phyloP scores from a whole-genome alignment of 192 early-diverging fungal species.

The Dissophora globulifera region DNA sequence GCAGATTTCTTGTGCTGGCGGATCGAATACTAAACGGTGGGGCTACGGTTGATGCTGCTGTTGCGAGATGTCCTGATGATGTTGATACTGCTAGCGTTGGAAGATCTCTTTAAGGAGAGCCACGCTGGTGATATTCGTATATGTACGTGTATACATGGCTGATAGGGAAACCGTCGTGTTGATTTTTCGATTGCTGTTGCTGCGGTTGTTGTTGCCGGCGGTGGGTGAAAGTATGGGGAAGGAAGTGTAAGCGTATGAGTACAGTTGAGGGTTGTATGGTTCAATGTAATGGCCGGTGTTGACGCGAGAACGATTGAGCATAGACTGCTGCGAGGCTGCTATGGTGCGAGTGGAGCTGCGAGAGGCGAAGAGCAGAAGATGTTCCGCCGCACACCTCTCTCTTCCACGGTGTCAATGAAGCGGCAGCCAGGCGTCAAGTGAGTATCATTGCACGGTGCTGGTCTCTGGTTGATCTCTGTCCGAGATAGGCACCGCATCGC shows the following conservation, averaged over 20 bases:
- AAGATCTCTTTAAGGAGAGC: constrained; percentile 4
- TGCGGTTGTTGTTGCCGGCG: constrained; percentile 8
- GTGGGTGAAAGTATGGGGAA: neutral
- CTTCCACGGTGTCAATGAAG: too few species aligned
- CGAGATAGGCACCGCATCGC: too few species aligned
- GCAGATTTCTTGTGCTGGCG: neutral
- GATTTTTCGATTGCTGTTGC: constrained; percentile 3
- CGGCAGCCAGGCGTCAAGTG: too few species aligned
- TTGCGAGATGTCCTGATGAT: constrained; percentile 9
- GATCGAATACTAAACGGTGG: too few species aligned
- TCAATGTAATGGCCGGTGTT: too few species aligned
- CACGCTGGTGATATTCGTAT: constrained; percentile 34
- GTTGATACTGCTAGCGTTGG: constrained; percentile 37
- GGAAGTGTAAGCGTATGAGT: neutral
- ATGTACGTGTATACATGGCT: too few species aligned
- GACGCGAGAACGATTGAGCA: too few species aligned
- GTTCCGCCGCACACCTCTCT: too few species aligned
- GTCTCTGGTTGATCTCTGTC: too few species aligned
- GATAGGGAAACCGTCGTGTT: constrained; percentile 42
- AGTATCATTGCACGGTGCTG: too few species aligned
- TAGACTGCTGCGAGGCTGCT: constrained; percentile 6
- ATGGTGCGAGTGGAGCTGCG: neutral
- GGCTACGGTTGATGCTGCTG: constrained; percentile 23
- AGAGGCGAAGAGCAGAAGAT: neutral
- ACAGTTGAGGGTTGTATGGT: constrained; percentile 4